Percentiles rank a stretch among this genome's conserved stretches.
Conservation (phyloP, 1,284 basidiomycete genomes). For the Puccinia horiana region DNA sequence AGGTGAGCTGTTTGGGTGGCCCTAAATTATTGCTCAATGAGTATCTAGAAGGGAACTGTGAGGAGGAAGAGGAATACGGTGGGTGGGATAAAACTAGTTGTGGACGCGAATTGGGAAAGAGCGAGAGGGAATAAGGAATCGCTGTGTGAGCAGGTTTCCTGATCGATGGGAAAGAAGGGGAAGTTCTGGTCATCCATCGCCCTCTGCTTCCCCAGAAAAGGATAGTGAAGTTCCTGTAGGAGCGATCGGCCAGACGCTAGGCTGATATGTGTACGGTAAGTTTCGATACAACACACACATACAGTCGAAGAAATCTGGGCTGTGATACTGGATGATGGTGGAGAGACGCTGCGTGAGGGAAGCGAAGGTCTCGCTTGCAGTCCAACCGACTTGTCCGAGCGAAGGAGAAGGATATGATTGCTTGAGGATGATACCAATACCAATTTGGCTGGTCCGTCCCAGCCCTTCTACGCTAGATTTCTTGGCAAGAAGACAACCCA, state of each 20-base stretch:
- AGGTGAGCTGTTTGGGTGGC: not conserved
- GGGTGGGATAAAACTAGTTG: not conserved
- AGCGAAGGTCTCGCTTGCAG: slow-evolving; percentile 10
- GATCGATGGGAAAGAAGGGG: not conserved
- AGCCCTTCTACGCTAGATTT: not conserved
- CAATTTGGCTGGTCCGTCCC: not conserved
- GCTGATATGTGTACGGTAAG: slow-evolving; percentile 21
- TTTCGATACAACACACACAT: slow-evolving; percentile 12
- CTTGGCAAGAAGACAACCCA: too few relatives aligned
- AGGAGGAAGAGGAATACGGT: not conserved
- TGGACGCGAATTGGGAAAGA: not conserved
- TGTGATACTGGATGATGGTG: slow-evolving; percentile 6
- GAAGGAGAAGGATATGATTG: too few relatives aligned
- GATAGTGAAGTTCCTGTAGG: not conserved
- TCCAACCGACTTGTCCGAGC: not conserved
- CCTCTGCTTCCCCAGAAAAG: not conserved
- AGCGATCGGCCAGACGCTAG: slow-evolving; percentile 38
- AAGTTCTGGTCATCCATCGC: not conserved
- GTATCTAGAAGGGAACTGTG: slow-evolving; percentile 5
- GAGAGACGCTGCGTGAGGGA: slow-evolving; percentile 14
- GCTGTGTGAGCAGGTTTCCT: slow-evolving; percentile 9
- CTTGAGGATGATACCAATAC: not conserved
- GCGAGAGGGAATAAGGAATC: not conserved
- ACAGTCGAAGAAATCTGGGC: slow-evolving; percentile 29
- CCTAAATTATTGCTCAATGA: not conserved